phyloP scores from a whole-genome alignment of 1,139 yeast genomes.

The Yamadazyma membranifaciens region DNA sequence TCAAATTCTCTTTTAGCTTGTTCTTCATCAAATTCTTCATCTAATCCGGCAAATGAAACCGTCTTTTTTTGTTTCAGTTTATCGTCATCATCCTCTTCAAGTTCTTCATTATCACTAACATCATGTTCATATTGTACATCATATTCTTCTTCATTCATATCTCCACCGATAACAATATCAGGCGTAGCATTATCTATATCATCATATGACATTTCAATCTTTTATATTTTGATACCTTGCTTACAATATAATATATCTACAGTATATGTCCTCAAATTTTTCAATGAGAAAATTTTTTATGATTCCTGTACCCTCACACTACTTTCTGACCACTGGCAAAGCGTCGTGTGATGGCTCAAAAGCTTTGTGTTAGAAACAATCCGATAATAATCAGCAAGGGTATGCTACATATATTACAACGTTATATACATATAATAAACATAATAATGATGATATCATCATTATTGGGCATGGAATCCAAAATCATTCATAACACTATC shows the following conservation, averaged over 20 bases:
- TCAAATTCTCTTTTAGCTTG: conserved; percentile 79
- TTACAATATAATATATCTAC: background rate
- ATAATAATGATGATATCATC: no score
- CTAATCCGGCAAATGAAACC: conserved; percentile 81
- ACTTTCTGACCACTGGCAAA: background rate
- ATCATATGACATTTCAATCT: conserved; percentile 43
- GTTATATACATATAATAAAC: background rate
- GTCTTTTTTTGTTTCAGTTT: conserved; percentile 55
- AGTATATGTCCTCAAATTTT: background rate
- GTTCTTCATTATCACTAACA: conserved; percentile 49
- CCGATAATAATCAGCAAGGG: no score
- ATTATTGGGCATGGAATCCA: conserved; percentile 64
- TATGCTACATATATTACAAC: background rate
- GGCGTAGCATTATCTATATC: conserved; percentile 87
- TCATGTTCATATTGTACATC: conserved; percentile 43
- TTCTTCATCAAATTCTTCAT: conserved; percentile 60
- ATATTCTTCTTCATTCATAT: conserved; percentile 37
- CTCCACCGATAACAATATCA: conserved; percentile 80
- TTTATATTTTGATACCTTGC: background rate
- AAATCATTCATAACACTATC: conserved; percentile 92
- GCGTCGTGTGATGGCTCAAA: background rate
- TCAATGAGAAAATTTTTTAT: conserved; percentile 5
- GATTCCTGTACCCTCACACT: conserved; percentile 1
- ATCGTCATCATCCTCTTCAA: conserved; percentile 31
- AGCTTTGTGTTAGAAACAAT: no score